Conservation (phyloP, 768 basidiomycete species). For the Holtermannia corniformis region DNA sequence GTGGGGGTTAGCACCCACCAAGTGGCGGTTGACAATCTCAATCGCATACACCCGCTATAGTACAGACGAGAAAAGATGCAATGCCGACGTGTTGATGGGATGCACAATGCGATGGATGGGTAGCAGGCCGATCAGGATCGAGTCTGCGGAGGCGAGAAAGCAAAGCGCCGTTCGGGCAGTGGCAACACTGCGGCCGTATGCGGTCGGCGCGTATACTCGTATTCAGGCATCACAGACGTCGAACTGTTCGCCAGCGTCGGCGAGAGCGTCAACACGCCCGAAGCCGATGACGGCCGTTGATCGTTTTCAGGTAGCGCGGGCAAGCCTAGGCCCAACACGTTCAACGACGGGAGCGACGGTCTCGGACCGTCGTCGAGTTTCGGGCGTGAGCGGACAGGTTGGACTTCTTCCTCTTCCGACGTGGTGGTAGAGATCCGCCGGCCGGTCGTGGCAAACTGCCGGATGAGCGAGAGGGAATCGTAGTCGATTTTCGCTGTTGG, state of each 20-base stretch:
- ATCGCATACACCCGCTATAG: too few relatives aligned
- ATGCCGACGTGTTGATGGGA: too few relatives aligned
- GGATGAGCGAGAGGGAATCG: constrained; percentile 10
- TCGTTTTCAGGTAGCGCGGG: constrained; percentile 3
- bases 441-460: constrained; percentile 20
- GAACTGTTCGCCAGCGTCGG: neutral
- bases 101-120: too few relatives aligned
- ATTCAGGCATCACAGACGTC: neutral
- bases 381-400: constrained; percentile 21
- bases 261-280: neutral
- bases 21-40: too few relatives aligned
- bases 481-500: constrained; percentile 1
- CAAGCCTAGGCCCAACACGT: constrained; percentile 23
- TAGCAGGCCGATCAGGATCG: neutral
- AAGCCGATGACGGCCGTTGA: neutral
- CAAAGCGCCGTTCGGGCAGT: neutral
- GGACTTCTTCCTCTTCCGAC: constrained; percentile 33
- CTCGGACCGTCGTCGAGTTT: constrained; percentile 2
- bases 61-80: too few relatives aligned
- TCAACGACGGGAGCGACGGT: constrained; percentile 23
- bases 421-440: constrained; percentile 30
- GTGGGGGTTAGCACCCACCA: too few relatives aligned
- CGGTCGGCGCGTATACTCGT: neutral
- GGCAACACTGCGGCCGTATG: neutral
- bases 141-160: neutral